Percentiles rank a stretch among this genome's conserved stretches.
phyloP scores from a whole-genome alignment of 768 basidiomycete genomes.

The Lactarius evosmus region DNA sequence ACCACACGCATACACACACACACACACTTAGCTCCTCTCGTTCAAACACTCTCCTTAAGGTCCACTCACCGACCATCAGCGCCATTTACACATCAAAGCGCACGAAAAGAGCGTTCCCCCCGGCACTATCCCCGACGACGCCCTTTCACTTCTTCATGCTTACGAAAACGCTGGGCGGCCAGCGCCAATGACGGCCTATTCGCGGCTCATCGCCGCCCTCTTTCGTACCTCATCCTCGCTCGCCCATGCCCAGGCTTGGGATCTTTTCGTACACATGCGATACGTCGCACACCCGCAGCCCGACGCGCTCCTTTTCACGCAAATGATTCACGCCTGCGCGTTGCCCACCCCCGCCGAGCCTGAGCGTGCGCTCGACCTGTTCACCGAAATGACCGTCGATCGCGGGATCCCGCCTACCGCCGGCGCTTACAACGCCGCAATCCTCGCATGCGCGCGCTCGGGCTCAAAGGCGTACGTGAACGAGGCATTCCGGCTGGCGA shows the following conservation, averaged over 20 bases:
- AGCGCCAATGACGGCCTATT: constrained; percentile 75
- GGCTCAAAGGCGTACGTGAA: constrained; percentile 62
- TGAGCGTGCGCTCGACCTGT: constrained; percentile 89
- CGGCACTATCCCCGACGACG: constrained; percentile 53
- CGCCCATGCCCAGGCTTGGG: constrained; percentile 82
- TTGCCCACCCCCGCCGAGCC: constrained; percentile 66
- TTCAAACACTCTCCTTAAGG: constrained; percentile 25
- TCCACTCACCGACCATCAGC: constrained; percentile 51
- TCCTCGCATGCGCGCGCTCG: constrained; percentile 72
- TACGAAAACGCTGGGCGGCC: constrained; percentile 64
- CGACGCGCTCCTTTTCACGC: constrained; percentile 63
- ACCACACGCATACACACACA: background rate
- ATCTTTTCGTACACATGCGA: constrained; percentile 94
- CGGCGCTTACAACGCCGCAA: constrained; percentile 76
- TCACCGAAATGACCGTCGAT: constrained; percentile 87
- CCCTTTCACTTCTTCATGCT: constrained; percentile 63
- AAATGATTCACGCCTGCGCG: constrained; percentile 89
- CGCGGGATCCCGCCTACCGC: constrained; percentile 57
- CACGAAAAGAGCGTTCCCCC: constrained; percentile 51
- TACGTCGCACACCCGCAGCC: constrained; percentile 89
- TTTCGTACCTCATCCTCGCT: constrained; percentile 43
- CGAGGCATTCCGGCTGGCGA: constrained; percentile 80
- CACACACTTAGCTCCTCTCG: constrained; percentile 2
- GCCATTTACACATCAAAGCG: constrained; percentile 69
- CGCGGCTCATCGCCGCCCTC: constrained; percentile 58